These are phyloP conservation scores for Aureobasidium namibiae DNA, from an alignment of 2,329 filamentous ascomycete species.

Conservation along the genomic window DNA sequence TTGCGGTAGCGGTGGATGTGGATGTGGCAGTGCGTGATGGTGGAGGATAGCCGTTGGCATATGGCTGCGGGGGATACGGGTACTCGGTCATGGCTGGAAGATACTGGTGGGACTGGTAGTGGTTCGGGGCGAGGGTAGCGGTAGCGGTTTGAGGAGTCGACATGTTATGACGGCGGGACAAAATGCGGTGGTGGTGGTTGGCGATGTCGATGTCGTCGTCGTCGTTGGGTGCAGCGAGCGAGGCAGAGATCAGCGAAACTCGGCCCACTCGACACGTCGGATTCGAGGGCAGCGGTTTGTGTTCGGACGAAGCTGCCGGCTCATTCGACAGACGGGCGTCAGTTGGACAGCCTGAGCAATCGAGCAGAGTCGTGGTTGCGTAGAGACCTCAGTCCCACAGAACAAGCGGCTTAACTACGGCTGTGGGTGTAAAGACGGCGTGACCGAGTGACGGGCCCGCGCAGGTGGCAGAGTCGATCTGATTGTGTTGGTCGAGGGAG, in stretches of 20 bases:
- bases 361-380: background rate
- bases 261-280: background rate
- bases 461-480: background rate
- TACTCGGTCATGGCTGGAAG: conserved; percentile 22
- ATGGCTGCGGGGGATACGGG: conserved; percentile 15
- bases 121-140: conserved; percentile 29
- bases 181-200: conserved; percentile 9
- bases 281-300: background rate
- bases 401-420: conserved; percentile 8
- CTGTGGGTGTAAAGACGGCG: background rate
- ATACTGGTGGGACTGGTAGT: conserved; percentile 34
- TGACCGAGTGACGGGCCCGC: background rate
- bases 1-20: conserved; percentile 19
- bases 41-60: conserved; percentile 29
- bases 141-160: conserved; percentile 37
- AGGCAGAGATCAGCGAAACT: background rate
- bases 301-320: background rate
- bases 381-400: conserved; percentile 9
- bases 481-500: background rate
- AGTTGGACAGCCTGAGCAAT: background rate
- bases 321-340: conserved; percentile 1
- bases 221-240: background rate
- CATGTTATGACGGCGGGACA: conserved; percentile 21
- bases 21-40: conserved; percentile 27
- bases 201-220: background rate